phyloP scores from a whole-genome alignment of 345 rosid species.

The Salix arbutifolia region DNA sequence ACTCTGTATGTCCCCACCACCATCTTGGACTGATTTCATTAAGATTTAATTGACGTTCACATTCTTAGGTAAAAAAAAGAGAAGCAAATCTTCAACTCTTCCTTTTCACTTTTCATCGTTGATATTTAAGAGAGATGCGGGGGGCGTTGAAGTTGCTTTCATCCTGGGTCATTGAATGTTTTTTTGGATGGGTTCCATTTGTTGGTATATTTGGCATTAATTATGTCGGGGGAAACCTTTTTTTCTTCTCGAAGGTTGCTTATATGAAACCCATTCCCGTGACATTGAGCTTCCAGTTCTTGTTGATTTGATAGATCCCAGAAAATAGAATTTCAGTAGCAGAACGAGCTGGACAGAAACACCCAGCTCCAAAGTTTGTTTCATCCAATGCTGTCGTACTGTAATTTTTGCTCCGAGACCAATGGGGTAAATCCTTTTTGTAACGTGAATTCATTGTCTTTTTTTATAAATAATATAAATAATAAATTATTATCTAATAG shows the following conservation, averaged over 20 bases:
- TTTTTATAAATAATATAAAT: neutral
- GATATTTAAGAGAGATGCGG: neutral
- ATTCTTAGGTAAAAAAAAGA: neutral
- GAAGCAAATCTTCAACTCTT: neutral
- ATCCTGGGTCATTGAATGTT: constrained; percentile 1
- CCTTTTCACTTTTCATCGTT: neutral
- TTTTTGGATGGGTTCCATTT: constrained; percentile 7
- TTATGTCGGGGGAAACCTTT: constrained; percentile 19
- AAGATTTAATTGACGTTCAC: neutral
- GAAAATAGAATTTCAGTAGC: neutral
- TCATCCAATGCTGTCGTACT: neutral
- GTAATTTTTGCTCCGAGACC: neutral
- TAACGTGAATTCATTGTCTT: neutral
- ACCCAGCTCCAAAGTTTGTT: neutral
- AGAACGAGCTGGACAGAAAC: neutral
- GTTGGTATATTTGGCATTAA: constrained; percentile 24
- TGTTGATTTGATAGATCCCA: neutral
- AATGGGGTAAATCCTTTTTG: neutral
- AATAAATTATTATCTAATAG: no score
- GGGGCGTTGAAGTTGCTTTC: neutral
- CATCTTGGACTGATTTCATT: neutral
- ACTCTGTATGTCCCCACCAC: neutral
- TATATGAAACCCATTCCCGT: neutral
- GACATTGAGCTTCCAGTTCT: neutral
- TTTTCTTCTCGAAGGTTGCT: constrained; percentile 24